Conservation (phyloP, 192 early-diverging fungal species). For the Coemansia sp. region DNA sequence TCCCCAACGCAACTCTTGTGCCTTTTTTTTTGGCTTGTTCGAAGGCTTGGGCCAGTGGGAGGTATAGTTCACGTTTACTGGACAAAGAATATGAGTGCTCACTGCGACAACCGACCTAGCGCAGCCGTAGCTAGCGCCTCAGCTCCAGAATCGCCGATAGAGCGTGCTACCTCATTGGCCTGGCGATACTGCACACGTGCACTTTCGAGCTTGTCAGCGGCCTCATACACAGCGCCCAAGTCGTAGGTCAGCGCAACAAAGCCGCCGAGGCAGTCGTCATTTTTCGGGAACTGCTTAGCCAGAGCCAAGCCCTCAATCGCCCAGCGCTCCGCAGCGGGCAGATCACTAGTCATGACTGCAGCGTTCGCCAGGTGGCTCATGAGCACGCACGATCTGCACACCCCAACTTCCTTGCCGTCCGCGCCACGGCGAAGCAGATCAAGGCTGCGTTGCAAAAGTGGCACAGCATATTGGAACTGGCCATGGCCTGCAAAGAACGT, state of each 20-base stretch:
- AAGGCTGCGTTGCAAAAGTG: constrained; percentile 51
- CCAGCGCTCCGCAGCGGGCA: constrained; percentile 40
- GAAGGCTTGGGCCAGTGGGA: no score
- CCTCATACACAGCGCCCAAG: constrained; percentile 49
- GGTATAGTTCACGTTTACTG: no score
- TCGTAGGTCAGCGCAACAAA: constrained; percentile 53
- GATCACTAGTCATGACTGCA: constrained; percentile 27
- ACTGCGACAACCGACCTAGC: constrained; percentile 16
- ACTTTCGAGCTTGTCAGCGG: constrained; percentile 27
- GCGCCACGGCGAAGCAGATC: constrained; percentile 47
- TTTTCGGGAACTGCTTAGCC: constrained; percentile 45
- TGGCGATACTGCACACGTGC: constrained; percentile 54
- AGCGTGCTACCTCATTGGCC: constrained; percentile 32
- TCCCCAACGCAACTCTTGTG: neutral
- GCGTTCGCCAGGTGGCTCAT: constrained; percentile 57
- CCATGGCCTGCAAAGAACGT: constrained; percentile 39
- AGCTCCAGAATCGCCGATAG: constrained; percentile 28
- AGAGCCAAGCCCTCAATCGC: constrained; percentile 42
- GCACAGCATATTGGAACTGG: constrained; percentile 38
- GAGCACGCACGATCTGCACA: constrained; percentile 46
- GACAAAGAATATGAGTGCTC: neutral
- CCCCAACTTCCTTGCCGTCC: constrained; percentile 31
- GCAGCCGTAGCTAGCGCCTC: constrained; percentile 27
- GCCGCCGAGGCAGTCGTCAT: constrained; percentile 50
- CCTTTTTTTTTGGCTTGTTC: neutral